Evolutionary conservation across 2,329 filamentous ascomycete species (phyloP), one percentile per base, ranked within the genome.

Genomic region (Endothia cerciana): DNA sequence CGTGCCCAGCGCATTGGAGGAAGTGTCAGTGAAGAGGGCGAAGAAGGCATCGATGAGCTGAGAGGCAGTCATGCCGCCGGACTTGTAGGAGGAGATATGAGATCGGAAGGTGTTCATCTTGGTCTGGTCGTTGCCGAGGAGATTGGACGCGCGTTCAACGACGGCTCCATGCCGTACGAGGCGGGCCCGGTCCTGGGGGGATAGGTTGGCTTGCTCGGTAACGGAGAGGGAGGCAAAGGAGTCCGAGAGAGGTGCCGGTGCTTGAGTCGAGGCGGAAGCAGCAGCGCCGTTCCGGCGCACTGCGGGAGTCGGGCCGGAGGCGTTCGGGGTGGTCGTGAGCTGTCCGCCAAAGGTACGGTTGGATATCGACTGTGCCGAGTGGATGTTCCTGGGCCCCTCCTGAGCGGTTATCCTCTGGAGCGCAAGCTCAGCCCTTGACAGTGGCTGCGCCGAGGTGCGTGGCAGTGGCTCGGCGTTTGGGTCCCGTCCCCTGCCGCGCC

Each of bases 11-110:
- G 96, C 91, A 17, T 88, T 87, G 8, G 92, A 90, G 0, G 91
- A 88, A 0, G 91, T 91, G 74, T 97, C 90, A 25, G 81, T 82
- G 70, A 97, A 97, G 4, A 97, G 83, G 0, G 90, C 86, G 74
- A 97, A 97, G 77, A 97, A 93, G 0, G 89, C 87, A 70, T 97
- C 93, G 66, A 98, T 90, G 1, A 99, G 85, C 67, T 92, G 89
- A 0, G 88, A 82, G 0, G 93, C 91, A 0, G 88, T 86, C 62
- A 93, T 82, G n/a, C 82, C 80, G 22, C 87, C 89, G 57, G 85
- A 87, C 30, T 89, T 90, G 75, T 91, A 99, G 15, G 88, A 85
- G 0, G 93, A 96, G 60, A 99, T 89, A 70, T 91, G 87, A 28
- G 82, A 82, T 17, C 94, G 90, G 81, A 99, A 99, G 59, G 89